phyloP scores from a whole-genome alignment of 2,329 filamentous ascomycete genomes.

The Phoma sp. region DNA sequence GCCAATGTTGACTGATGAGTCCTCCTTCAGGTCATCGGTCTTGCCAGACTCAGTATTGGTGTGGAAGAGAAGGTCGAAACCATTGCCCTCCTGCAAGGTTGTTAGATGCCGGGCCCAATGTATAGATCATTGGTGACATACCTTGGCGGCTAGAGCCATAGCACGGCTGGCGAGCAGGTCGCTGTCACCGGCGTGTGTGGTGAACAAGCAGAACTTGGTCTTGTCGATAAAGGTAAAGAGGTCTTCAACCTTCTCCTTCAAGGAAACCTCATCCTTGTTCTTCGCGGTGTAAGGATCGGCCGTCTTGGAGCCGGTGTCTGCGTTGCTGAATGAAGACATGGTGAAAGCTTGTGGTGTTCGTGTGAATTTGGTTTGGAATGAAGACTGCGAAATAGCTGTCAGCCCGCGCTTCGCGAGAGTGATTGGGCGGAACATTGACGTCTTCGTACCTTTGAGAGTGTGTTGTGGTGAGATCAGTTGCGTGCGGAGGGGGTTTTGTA shows the following conservation, averaged over 20 bases:
- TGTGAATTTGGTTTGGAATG: slow-evolving; percentile 12
- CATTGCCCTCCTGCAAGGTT: slow-evolving; percentile 70
- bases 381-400: slow-evolving; percentile 29
- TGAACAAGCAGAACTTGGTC: slow-evolving; percentile 89
- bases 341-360: slow-evolving; percentile 23
- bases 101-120: slow-evolving; percentile 4
- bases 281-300: slow-evolving; percentile 82
- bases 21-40: slow-evolving; percentile 77
- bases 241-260: slow-evolving; percentile 79
- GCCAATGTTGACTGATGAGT: slow-evolving; percentile 79
- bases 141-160: slow-evolving; percentile 84
- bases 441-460: slow-evolving; percentile 17
- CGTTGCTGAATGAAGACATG: slow-evolving; percentile 50
- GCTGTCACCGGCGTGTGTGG: slow-evolving; percentile 71
- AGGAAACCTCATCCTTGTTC: slow-evolving; percentile 73
- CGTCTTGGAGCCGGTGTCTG: slow-evolving; percentile 52
- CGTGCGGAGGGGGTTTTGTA: slow-evolving; percentile 9
- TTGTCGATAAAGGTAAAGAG: slow-evolving; percentile 73
- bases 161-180: slow-evolving; percentile 79
- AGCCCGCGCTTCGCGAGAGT: slow-evolving; percentile 21
- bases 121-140: slow-evolving; percentile 48
- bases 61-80: slow-evolving; percentile 86
- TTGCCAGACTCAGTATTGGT: slow-evolving; percentile 91
- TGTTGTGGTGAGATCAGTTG: slow-evolving; percentile 4
- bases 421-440: slow-evolving; percentile 18